These are phyloP conservation scores for Tulasnella sp. DNA, from an alignment of 768 basidiomycete species.

Conservation along the genomic window DNA sequence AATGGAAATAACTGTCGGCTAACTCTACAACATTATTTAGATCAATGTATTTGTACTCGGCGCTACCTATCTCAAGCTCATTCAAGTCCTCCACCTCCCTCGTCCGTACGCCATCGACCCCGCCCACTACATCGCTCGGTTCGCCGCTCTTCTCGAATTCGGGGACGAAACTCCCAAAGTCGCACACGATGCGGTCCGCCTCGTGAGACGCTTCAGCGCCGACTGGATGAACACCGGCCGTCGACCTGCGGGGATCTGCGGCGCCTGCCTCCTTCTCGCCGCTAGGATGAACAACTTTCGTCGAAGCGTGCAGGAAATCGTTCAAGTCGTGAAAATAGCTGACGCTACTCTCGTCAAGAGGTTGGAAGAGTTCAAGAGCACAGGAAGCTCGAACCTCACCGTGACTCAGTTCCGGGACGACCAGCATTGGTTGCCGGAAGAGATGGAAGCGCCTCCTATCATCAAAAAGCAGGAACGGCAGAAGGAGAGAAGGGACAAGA, in stretches of 20 bases:
- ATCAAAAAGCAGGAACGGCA: conserved; percentile 46
- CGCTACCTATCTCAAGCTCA: conserved; percentile 89
- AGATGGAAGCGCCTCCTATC: conserved; percentile 87
- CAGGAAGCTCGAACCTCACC: conserved; percentile 75
- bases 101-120: conserved; percentile 65
- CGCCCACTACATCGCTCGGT: conserved; percentile 92
- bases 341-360: conserved; percentile 90
- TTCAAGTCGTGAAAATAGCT: conserved; percentile 98
- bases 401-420: conserved; percentile 83
- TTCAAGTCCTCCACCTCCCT: conserved; percentile 79
- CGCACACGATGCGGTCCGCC: conserved; percentile 85
- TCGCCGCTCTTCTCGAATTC: conserved; percentile 89
- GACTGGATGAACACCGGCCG: conserved; percentile 98
- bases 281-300: conserved; percentile 98
- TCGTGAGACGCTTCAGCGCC: conserved; percentile 87
- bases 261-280: conserved; percentile 87
- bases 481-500: conserved; percentile 21
- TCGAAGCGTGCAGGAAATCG: conserved; percentile 87
- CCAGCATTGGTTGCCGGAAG: conserved; percentile 67
- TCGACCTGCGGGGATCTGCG: conserved; percentile 94
- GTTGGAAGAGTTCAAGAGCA: conserved; percentile 88
- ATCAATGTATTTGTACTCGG: conserved; percentile 98
- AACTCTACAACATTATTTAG: conserved; percentile 35
- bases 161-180: conserved; percentile 90
- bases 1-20: not conserved